These are phyloP conservation scores for Arthroderma sp. DNA, from an alignment of 2,329 filamentous ascomycete genomes.

Conservation along the genomic window DNA sequence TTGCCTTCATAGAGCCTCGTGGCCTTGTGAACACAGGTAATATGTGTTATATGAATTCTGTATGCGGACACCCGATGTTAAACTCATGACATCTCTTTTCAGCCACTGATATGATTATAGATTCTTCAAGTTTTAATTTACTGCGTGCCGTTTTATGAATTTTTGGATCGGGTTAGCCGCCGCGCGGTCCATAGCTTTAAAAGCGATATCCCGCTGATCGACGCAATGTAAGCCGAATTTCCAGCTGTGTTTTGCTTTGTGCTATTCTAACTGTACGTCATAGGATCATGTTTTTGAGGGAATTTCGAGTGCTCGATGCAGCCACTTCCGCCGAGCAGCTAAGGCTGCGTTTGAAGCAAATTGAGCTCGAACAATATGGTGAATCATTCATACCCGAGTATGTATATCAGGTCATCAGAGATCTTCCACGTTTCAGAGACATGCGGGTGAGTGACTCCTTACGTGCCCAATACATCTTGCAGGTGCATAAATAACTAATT, in stretches of 20 bases:
- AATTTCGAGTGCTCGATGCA: slow-evolving; percentile 78
- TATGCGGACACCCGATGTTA: slow-evolving; percentile 37
- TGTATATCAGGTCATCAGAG: slow-evolving; percentile 83
- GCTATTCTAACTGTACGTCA: slow-evolving; percentile 9
- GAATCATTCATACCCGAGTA: slow-evolving; percentile 88
- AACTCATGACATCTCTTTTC: slow-evolving; percentile 13
- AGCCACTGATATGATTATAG: slow-evolving; percentile 33
- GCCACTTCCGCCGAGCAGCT: slow-evolving; percentile 61
- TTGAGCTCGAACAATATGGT: slow-evolving; percentile 79
- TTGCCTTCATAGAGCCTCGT: slow-evolving; percentile 78
- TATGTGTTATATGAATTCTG: slow-evolving; percentile 99
- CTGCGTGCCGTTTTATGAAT: slow-evolving; percentile 87
- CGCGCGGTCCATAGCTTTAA: slow-evolving; percentile 84
- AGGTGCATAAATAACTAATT: slow-evolving; percentile 12
- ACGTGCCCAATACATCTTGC: neutral
- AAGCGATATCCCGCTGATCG: slow-evolving; percentile 81
- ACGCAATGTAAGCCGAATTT: slow-evolving; percentile 65
- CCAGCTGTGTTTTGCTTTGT: neutral
- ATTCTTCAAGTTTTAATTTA: slow-evolving; percentile 91
- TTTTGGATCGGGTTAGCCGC: slow-evolving; percentile 74
- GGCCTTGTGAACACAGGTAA: slow-evolving; percentile 95
- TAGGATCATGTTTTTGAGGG: slow-evolving; percentile 90
- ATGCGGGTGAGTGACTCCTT: slow-evolving; percentile 59
- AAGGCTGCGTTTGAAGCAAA: slow-evolving; percentile 58
- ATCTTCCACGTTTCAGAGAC: slow-evolving; percentile 73